phyloP scores from a whole-genome alignment of 2,329 filamentous ascomycete species.

The Remersonia thermophila region DNA sequence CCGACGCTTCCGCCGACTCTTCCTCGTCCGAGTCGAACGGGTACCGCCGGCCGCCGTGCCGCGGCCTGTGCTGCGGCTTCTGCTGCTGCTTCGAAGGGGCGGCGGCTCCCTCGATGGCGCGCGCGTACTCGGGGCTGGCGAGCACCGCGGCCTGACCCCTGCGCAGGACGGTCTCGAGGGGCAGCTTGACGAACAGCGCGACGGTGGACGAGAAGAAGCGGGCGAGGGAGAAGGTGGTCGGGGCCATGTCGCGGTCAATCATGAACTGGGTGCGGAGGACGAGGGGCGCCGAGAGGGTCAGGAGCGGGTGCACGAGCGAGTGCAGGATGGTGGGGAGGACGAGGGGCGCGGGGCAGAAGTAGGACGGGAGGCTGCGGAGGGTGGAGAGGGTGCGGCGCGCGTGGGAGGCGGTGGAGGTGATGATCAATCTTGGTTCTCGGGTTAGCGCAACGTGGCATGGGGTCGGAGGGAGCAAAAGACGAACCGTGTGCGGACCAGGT shows the following conservation, averaged over 20 bases:
- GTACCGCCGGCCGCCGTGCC: neutral
- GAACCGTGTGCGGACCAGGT: constrained; percentile 68
- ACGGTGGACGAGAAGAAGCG: constrained; percentile 70
- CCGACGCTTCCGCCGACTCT: too few species aligned
- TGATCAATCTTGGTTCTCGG: constrained; percentile 67
- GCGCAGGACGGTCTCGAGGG: constrained; percentile 81
- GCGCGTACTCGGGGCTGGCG: constrained; percentile 38
- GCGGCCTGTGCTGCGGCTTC: neutral
- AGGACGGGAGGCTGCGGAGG: constrained; percentile 66
- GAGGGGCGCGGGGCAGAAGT: constrained; percentile 57
- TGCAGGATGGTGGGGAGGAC: constrained; percentile 78
- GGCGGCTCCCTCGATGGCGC: constrained; percentile 30
- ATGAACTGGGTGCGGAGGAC: constrained; percentile 74
- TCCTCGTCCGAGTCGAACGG: neutral
- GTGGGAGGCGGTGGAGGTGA: constrained; percentile 64
- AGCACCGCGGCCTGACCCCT: constrained; percentile 73
- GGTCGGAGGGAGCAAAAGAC: too few species aligned
- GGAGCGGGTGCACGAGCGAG: constrained; percentile 69
- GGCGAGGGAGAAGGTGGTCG: constrained; percentile 67
- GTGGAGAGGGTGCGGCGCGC: constrained; percentile 66
- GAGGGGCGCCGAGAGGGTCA: constrained; percentile 72
- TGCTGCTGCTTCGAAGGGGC: neutral
- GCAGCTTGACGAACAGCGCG: constrained; percentile 77
- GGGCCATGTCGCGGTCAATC: constrained; percentile 71
- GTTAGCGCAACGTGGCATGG: neutral